Evolutionary conservation across 371 early-diverging fungal species (phyloP).

Genomic region (Capniomyces stellatus): DNA sequence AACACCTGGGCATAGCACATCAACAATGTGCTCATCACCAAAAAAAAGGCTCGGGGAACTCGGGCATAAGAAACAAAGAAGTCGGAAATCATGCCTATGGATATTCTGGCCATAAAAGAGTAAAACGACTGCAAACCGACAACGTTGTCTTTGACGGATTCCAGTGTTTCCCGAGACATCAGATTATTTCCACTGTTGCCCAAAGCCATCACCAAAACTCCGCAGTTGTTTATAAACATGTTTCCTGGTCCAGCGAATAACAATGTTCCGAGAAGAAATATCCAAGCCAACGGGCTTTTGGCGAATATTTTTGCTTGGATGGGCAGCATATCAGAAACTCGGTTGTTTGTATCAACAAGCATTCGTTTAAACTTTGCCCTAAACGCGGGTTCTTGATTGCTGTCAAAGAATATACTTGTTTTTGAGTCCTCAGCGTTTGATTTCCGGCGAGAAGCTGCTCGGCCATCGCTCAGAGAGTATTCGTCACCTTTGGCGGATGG

Average conservation of each 20-base stretch:
- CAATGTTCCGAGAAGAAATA: constrained; percentile 17
- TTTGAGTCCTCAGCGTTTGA: neutral
- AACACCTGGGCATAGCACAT: constrained; percentile 18
- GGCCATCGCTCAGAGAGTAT: too few relatives aligned
- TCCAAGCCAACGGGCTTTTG: constrained; percentile 17
- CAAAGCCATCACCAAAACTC: constrained; percentile 20
- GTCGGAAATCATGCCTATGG: constrained; percentile 17
- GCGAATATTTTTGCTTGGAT: neutral
- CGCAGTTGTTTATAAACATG: constrained; percentile 26
- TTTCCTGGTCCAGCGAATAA: constrained; percentile 22
- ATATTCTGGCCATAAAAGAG: constrained; percentile 18
- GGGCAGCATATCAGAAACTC: neutral
- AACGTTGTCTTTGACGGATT: constrained; percentile 18
- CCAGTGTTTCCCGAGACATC: constrained; percentile 12
- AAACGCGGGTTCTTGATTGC: neutral
- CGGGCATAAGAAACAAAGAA: constrained; percentile 16
- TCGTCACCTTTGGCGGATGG: neutral
- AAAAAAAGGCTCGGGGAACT: constrained; percentile 16
- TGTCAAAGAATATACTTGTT: neutral
- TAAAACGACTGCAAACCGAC: constrained; percentile 26
- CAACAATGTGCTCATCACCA: constrained; percentile 10
- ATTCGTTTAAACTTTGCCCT: neutral
- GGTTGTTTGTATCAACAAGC: neutral
- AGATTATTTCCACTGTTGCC: neutral
- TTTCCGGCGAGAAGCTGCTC: too few relatives aligned